These are phyloP conservation scores for Termitomyces sp. DNA, from an alignment of 768 basidiomycete species.

Conservation along the genomic window DNA sequence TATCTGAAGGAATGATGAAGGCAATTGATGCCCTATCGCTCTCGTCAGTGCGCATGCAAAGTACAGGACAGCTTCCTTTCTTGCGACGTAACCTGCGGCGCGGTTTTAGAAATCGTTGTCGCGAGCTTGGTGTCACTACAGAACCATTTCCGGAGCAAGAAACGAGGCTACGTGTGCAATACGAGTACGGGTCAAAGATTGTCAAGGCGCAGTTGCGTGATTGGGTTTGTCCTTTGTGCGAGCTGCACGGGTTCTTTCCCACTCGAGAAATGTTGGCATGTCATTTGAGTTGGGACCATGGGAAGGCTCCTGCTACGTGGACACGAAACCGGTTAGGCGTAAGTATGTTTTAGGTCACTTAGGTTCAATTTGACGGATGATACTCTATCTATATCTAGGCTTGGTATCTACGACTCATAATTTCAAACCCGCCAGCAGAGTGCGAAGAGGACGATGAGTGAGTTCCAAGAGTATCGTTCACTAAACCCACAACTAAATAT, in stretches of 20 bases:
- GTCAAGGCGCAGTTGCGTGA: constrained; percentile 25
- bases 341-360: neutral
- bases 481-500: neutral
- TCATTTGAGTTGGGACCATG: constrained; percentile 52
- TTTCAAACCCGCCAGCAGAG: neutral
- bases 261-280: constrained; percentile 39
- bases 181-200: constrained; percentile 20
- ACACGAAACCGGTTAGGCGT: constrained; percentile 17
- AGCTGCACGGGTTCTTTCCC: constrained; percentile 37
- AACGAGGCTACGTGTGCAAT: constrained; percentile 6
- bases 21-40: constrained; percentile 30
- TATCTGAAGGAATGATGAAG: constrained; percentile 23
- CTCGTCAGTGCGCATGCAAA: constrained; percentile 32
- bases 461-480: neutral
- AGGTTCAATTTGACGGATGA: neutral
- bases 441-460: neutral
- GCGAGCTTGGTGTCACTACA: constrained; percentile 29
- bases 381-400: constrained; percentile 1
- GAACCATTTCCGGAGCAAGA: constrained; percentile 12
- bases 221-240: constrained; percentile 57
- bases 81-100: constrained; percentile 45
- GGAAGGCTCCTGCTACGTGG: constrained; percentile 37
- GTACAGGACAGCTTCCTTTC: constrained; percentile 48
- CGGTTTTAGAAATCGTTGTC: constrained; percentile 47
- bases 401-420: constrained; percentile 6